Evolutionary conservation across 192 early-diverging fungal genomes (phyloP), one percentile per base, ranked within the genome.

Genomic region (Funneliformis mosseae): DNA sequence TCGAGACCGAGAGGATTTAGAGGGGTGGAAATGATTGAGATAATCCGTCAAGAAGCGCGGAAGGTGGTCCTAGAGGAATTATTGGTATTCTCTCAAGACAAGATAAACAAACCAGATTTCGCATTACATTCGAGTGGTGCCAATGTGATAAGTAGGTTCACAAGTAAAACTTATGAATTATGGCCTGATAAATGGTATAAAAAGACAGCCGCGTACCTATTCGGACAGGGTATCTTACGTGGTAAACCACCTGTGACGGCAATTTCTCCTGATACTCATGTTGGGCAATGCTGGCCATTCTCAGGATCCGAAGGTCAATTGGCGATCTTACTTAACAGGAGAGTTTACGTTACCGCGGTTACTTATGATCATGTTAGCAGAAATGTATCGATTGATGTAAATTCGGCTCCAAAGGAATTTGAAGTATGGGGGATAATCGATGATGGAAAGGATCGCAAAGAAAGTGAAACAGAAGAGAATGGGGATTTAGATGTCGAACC

Each of bases 231-330:
- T 5, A 75, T 38, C 16, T 6, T 14, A 14, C 25, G 43, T 18
- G 74, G 50, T 48, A 75, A 55, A 48, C 46, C 74, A 25, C 74
- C 74, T 23, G 33, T 55, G 8, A 75, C 50, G 9, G 87, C 85
- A 11, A 74, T 90, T 21, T 50, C 81, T 23, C 86, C 85, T 4
- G 77, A 83, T 42, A 86, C 86, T 16, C 86, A 90, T 42, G 84
- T 91, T 18, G 93, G 93, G 42, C 87, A 92, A 80, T 95, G 93
- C 79, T 95, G 93, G 93, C 87, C 91, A 0, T 92, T 94, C 89
- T 81, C 80, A 1, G 92, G 93, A 10, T 81, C 84, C 42, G 43
- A 83, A 8, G 93, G 93, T 0, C 87, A 89, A 46, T 73, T 95
- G 25, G 92, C 87, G 0, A 87, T 95, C 10, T 88, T 84, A 12